Base-by-base conservation (phyloP, 345 rosid species). In the Bruguiera gymnorhiza region DNA sequence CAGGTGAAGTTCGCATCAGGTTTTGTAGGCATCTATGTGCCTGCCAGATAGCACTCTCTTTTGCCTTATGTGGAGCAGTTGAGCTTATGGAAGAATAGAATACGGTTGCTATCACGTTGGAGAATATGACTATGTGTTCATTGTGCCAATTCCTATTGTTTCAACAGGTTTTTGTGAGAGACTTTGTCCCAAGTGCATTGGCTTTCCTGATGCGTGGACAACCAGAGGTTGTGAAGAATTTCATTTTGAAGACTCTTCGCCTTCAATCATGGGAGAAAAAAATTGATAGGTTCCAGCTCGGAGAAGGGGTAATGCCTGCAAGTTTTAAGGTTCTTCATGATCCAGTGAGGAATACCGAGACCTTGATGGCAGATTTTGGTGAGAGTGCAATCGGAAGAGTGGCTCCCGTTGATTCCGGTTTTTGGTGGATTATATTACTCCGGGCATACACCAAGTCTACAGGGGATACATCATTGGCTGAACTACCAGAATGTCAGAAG, bases 321-420 rank as follows among this genome's bases (percentile, higher is more conserved):
- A 94, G 98, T 81, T 94, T 94, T 78, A 91, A 91, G 76, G 98
- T 94, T 39, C 91, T 86, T 73, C 97, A 91, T 67, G 98, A 94
- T 76, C 97, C 98, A 7, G 86, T 88, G 8, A 86, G 89, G 82
- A 91, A 94, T 78, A 72, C n/a, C 2, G 98, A 94, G 37, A 94
- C 96, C 4, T 69, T 94, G 70, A 86, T 87, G 18, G 97, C 98
- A 59, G 98, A 94, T 86, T 94, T 94, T 69, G 98, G 97, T 0
- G 98, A 94, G 85, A 94, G 95, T 67, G 98, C 98, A 55, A 94
- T 89, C 62, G 98, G 98, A 69, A 94, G 98, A 82, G 97, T 91
- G 29, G 98, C 97, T 51, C 97, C 98, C 6, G 92, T 94, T 63
- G 98, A 94, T 77, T 94, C 97, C 60, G 98, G 97, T 39, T 94